Percentiles rank a stretch among this genome's conserved stretches.
These are phyloP conservation scores for Globisporangium nagaii DNA, from an alignment of 352 stramenopile genomes.

Conservation along the genomic window DNA sequence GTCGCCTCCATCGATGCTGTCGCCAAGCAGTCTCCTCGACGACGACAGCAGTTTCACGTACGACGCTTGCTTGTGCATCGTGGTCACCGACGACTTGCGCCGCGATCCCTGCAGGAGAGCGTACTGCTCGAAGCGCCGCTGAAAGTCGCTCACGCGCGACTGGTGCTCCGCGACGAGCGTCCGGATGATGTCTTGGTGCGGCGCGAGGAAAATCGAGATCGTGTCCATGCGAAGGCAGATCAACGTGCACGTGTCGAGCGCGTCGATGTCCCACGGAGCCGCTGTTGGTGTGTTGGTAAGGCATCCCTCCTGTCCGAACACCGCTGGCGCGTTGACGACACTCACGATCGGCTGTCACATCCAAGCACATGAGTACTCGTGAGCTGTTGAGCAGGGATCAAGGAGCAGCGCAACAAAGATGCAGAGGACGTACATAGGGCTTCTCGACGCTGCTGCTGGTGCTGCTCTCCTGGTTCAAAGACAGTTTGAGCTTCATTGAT, in stretches of 20 bases:
- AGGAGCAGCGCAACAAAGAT: not conserved
- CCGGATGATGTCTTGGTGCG: constrained; percentile 39
- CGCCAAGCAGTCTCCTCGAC: not conserved
- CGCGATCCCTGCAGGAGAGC: not conserved
- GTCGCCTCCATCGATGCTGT: not conserved
- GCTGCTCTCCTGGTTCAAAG: constrained; percentile 1
- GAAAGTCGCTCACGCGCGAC: constrained; percentile 36
- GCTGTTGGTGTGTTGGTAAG: constrained; percentile 30
- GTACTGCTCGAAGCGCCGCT: constrained; percentile 29
- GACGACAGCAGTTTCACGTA: constrained; percentile 2
- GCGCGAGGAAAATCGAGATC: constrained; percentile 53
- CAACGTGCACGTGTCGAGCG: constrained; percentile 51
- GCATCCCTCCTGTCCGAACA: constrained; percentile 65
- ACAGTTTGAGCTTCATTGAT: constrained; percentile 2
- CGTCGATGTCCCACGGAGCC: constrained; percentile 55
- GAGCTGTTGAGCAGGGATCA: not conserved
- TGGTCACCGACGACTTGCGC: not conserved
- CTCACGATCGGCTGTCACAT: constrained; percentile 52
- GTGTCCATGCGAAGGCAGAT: constrained; percentile 52
- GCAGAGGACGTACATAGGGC: constrained; percentile 4
- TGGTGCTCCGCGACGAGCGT: constrained; percentile 42
- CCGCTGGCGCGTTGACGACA: constrained; percentile 51
- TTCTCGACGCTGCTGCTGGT: not conserved
- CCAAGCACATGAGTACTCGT: no score
- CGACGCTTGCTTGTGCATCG: constrained; percentile 1